A percentile compares a stretch with the other conserved stretches of the same genome.
Evolutionary conservation across 2,329 filamentous ascomycete species (phyloP).

Genomic region (Trichoderma arundinaceum): DNA sequence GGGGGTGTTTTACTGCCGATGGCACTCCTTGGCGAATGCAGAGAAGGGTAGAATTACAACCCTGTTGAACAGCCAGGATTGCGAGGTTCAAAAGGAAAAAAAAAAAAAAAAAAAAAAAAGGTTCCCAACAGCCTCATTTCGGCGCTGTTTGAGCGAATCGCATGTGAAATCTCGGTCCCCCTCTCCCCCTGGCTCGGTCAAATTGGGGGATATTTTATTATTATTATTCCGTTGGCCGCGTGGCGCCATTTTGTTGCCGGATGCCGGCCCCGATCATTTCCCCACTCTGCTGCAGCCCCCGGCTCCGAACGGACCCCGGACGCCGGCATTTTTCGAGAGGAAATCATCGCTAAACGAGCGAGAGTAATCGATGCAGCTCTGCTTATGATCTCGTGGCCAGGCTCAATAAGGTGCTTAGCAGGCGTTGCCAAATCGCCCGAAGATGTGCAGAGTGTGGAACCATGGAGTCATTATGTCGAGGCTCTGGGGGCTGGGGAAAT

Average conservation of each 20-base stretch:
- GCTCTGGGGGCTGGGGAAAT: background rate
- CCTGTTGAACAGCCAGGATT: background rate
- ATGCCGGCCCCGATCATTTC: constrained; percentile 8
- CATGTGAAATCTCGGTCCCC: constrained; percentile 11
- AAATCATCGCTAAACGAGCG: background rate
- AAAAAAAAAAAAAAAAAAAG: too few species aligned
- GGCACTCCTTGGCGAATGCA: background rate
- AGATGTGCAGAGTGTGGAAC: background rate
- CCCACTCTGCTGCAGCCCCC: background rate
- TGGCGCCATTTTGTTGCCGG: constrained; percentile 2
- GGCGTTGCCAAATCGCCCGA: background rate
- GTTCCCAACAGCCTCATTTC: too few species aligned
- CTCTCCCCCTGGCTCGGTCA: background rate
- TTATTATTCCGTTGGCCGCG: background rate
- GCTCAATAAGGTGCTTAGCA: background rate
- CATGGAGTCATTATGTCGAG: too few species aligned
- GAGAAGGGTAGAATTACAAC: background rate
- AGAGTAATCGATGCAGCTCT: background rate
- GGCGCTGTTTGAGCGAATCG: background rate
- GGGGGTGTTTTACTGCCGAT: background rate
- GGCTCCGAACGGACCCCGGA: constrained; percentile 1
- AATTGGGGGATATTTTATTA: background rate
- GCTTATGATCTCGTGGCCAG: background rate
- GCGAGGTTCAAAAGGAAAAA: background rate
- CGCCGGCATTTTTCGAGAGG: background rate